Evolutionary conservation across 495 filamentous ascomycete species (phyloP), one percentile per base, ranked within the genome.

Genomic region (Aspergillus steynii): DNA sequence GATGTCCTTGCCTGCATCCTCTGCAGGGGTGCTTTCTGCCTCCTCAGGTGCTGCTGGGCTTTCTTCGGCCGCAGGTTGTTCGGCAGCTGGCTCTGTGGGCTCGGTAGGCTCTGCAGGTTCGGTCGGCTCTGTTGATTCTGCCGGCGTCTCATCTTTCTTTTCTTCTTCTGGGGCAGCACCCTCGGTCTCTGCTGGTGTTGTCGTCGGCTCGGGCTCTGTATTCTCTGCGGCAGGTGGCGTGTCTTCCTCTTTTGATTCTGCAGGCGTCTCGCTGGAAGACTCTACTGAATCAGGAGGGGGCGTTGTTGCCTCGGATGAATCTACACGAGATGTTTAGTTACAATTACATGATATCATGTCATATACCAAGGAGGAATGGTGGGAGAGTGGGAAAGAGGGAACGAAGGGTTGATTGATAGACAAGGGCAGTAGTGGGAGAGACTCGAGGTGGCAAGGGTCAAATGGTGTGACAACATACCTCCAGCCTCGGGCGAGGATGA

Each of bases 241-340:
- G 50, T 25, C 50, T 42, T 72, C 70, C 45, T 63, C 67, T 10
- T 69, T 68, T 14, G 68, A 48, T 48, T 73, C 71, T 47, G 59
- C 57, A n/a, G 37, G 51, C 25, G 65, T 51, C 34, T 60, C 64
- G 52, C 68, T 62, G 15, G 64, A 25, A 27, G 66, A 52, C 53
- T 71, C 72, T 59, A 63, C 63, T 50, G 65, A 50, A 49, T 72
- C 73, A 4, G 65, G 45, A 10, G 70, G 67, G 25, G 68, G 63
- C 51, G 70, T 68, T 56, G 64, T 66, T 42, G 64, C 65, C 60
- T 72, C 71, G 42, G 69, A 60, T 29, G 69, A 56, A 60, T 64
- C 74, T 78, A 51, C n/a, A 59, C 55, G 29, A 15, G 26, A 54
- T 14, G 58, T 72, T 50, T 74, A 61, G 31, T 27, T 32, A 34